These are phyloP conservation scores for Monilinia fructicola DNA, from an alignment of 2,329 filamentous ascomycete species.

Conservation along the genomic window DNA sequence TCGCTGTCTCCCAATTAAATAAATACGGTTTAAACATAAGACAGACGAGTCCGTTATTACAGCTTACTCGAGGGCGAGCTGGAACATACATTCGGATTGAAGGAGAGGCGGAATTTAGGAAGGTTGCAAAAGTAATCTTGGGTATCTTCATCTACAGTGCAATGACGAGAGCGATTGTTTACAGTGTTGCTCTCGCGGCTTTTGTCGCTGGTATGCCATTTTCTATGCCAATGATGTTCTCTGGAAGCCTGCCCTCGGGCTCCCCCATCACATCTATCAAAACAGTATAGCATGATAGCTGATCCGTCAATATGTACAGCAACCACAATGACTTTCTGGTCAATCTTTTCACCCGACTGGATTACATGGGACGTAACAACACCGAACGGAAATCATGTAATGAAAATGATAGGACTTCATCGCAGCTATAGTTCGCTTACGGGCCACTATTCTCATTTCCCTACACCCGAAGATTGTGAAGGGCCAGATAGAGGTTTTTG, in stretches of 20 bases:
- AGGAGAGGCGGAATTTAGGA: slow-evolving; percentile 23
- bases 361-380: slow-evolving; percentile 60
- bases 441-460: slow-evolving; percentile 62
- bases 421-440: slow-evolving; percentile 69
- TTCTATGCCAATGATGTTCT: background rate
- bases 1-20: background rate
- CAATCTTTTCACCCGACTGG: slow-evolving; percentile 71
- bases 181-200: slow-evolving; percentile 44
- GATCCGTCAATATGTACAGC: slow-evolving; percentile 53
- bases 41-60: background rate
- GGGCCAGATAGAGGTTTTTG: slow-evolving; percentile 69
- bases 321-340: slow-evolving; percentile 67
- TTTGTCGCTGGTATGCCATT: slow-evolving; percentile 46
- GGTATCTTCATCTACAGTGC: slow-evolving; percentile 6
- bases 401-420: slow-evolving; percentile 76
- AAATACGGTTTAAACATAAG: background rate
- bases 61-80: slow-evolving; percentile 5
- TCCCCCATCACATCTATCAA: background rate
- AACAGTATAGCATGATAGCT: background rate
- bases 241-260: background rate
- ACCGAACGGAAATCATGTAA: slow-evolving; percentile 50
- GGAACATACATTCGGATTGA: slow-evolving; percentile 23
- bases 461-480: slow-evolving; percentile 63
- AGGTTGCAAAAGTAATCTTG: slow-evolving; percentile 11
- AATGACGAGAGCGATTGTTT: slow-evolving; percentile 48